Evolutionary conservation across 768 basidiomycete genomes (phyloP).

Genomic region (Termitomyces sp.): DNA sequence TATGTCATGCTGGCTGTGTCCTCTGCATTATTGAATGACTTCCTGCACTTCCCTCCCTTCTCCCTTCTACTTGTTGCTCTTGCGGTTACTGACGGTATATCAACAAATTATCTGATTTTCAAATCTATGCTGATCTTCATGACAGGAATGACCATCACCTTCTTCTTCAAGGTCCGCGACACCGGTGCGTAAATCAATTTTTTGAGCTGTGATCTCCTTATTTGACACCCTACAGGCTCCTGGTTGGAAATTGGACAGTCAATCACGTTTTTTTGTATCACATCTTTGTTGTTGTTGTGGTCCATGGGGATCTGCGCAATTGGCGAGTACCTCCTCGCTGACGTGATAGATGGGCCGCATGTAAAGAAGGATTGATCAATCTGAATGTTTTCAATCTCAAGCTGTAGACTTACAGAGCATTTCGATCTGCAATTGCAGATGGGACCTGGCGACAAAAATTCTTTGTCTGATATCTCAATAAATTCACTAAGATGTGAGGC

Average conservation of each 20-base stretch:
- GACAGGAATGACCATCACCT: slow-evolving; percentile 74
- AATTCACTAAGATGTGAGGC: too few species aligned
- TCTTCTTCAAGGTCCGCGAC: slow-evolving; percentile 82
- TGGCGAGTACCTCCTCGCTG: slow-evolving; percentile 70
- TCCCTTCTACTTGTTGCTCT: slow-evolving; percentile 76
- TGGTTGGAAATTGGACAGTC: slow-evolving; percentile 90
- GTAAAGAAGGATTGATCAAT: neutral
- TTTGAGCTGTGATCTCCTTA: slow-evolving; percentile 1
- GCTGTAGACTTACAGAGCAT: neutral
- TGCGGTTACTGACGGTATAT: slow-evolving; percentile 62
- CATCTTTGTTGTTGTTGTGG: slow-evolving; percentile 73
- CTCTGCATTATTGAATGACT: slow-evolving; percentile 64
- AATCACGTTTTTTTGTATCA: slow-evolving; percentile 84
- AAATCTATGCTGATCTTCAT: slow-evolving; percentile 6
- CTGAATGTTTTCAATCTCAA: too few species aligned
- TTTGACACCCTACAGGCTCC: slow-evolving; percentile 40
- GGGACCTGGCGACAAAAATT: neutral
- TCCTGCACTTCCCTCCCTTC: slow-evolving; percentile 68
- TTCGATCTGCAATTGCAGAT: too few species aligned
- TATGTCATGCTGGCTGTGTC: slow-evolving; percentile 70
- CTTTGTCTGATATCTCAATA: too few species aligned
- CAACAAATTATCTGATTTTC: neutral
- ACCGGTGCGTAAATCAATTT: slow-evolving; percentile 39
- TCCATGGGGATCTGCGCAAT: slow-evolving; percentile 69
- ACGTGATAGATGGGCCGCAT: slow-evolving; percentile 17